Percentiles rank a stretch among this genome's conserved stretches.
These are phyloP conservation scores for Septoria petroselini DNA, from an alignment of 2,329 filamentous ascomycete species.

Conservation along the genomic window DNA sequence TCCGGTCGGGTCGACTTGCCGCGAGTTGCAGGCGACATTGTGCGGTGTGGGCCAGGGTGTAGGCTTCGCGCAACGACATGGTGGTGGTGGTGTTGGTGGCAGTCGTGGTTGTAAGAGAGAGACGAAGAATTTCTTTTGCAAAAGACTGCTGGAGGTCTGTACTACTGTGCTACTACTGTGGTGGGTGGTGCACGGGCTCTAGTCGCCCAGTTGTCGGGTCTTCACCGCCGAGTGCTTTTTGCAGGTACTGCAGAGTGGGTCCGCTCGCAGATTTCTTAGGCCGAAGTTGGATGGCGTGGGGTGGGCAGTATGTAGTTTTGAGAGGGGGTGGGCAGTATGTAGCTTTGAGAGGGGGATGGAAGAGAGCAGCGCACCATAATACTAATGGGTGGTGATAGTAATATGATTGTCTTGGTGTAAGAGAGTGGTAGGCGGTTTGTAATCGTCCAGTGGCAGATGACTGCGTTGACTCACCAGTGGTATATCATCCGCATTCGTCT, in stretches of 20 bases:
- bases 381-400: no score
- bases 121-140: constrained; percentile 14
- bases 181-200: background rate
- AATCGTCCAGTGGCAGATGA: background rate
- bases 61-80: constrained; percentile 39
- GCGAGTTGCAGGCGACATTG: constrained; percentile 38
- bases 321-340: no score
- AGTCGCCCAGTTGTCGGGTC: background rate
- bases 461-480: background rate
- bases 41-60: constrained; percentile 37
- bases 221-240: background rate
- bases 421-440: background rate
- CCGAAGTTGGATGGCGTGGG: constrained; percentile 7
- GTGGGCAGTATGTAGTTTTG: no score
- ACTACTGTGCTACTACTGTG: background rate
- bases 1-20: constrained; percentile 35
- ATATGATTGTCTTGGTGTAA: no score
- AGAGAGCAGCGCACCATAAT: background rate
- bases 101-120: background rate
- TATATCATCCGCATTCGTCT: background rate
- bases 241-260: constrained; percentile 1
- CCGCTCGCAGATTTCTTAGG: constrained; percentile 10
- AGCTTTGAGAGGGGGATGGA: background rate
- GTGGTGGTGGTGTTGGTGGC: constrained; percentile 16
- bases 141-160: constrained; percentile 18